Evolutionary conservation across 2,329 filamentous ascomycete genomes (phyloP).

Genomic region (Pezicula neosporulosa): DNA sequence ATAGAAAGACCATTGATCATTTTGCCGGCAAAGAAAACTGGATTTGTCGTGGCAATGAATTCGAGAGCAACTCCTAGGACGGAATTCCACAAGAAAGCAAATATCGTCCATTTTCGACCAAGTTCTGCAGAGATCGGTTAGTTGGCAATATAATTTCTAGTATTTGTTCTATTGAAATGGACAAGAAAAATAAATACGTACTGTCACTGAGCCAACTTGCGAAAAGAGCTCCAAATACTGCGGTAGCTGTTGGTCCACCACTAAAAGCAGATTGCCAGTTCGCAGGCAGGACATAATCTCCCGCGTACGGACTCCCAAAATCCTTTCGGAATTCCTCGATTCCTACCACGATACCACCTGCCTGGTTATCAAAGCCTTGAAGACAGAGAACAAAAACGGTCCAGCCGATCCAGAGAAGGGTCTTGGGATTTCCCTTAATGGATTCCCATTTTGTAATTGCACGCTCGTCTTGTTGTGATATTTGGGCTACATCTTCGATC

Average conservation of each 20-base stretch:
- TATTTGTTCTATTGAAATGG: too few species aligned
- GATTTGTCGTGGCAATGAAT: conserved; percentile 28
- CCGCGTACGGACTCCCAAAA: conserved; percentile 34
- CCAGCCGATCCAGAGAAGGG: too few species aligned
- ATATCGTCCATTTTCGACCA: conserved; percentile 7
- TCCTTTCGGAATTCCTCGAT: conserved; percentile 39
- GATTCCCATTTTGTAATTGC: too few species aligned
- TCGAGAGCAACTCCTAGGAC: conserved; percentile 24
- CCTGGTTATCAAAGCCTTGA: conserved; percentile 34
- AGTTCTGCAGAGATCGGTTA: background rate
- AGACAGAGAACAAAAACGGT: too few species aligned
- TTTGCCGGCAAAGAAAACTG: conserved; percentile 41
- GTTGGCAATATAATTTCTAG: too few species aligned
- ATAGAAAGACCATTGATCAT: conserved; percentile 40
- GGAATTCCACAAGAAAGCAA: conserved; percentile 4
- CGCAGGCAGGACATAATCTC: conserved; percentile 35
- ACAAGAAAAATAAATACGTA: too few species aligned
- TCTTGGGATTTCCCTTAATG: too few species aligned
- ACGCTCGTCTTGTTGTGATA: too few species aligned
- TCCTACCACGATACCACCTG: conserved; percentile 35
- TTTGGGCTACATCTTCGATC: too few species aligned
- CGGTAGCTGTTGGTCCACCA: conserved; percentile 27
- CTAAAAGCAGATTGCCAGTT: conserved; percentile 41
- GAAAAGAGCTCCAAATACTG: too few species aligned
- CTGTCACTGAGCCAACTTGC: too few species aligned